Evolutionary conservation across 2,329 filamentous ascomycete genomes (phyloP).

Genomic region (Scedosporium boydii): DNA sequence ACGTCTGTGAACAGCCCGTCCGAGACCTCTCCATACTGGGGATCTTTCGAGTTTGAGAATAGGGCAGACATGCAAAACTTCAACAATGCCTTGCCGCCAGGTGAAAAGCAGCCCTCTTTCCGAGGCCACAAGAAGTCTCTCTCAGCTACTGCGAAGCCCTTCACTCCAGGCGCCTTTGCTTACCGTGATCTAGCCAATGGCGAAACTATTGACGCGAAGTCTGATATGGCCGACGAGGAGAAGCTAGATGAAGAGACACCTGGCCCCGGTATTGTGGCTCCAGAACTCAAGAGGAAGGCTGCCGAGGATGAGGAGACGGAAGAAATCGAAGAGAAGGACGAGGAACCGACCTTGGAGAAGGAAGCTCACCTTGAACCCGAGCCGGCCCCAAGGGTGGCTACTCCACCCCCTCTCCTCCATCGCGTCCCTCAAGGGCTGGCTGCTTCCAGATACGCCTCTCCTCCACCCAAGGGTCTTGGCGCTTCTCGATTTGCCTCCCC

Average conservation of each 20-base stretch:
- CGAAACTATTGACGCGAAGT: background rate
- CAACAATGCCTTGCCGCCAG: constrained; percentile 40
- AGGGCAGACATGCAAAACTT: constrained; percentile 39
- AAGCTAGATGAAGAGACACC: background rate
- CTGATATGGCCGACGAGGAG: background rate
- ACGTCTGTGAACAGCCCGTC: constrained; percentile 40
- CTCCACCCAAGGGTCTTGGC: constrained; percentile 23
- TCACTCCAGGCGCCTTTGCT: constrained; percentile 36
- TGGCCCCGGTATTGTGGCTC: background rate
- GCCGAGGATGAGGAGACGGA: background rate
- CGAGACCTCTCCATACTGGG: constrained; percentile 44
- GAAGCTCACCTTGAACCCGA: constrained; percentile 11
- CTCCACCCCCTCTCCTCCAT: constrained; percentile 12
- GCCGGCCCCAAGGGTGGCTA: constrained; percentile 8
- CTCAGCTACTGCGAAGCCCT: constrained; percentile 63
- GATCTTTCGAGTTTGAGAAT: constrained; percentile 51
- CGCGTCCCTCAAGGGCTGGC: constrained; percentile 9
- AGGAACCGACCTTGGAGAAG: constrained; percentile 6
- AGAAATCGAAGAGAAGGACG: background rate
- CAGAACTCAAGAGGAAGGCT: background rate
- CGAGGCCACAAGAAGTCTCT: constrained; percentile 41
- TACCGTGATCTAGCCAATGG: background rate
- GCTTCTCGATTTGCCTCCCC: constrained; percentile 40
- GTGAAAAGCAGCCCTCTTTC: constrained; percentile 29
- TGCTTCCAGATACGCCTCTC: constrained; percentile 12